phyloP scores from a whole-genome alignment of 139 green algal species.

The Dunaliella sp. region DNA sequence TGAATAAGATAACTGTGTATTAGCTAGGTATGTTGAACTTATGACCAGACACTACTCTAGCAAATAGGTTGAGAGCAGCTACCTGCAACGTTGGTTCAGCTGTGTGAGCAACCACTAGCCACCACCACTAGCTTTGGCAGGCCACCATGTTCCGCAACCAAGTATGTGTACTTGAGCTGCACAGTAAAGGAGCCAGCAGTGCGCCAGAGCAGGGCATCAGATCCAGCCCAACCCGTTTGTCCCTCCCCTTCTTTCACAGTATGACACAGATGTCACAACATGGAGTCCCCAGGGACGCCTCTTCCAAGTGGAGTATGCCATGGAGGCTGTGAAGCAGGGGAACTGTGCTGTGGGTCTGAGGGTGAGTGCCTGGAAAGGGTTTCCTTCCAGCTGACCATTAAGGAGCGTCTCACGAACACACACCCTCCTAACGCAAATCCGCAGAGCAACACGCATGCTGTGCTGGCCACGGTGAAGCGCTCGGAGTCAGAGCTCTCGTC shows the following conservation, averaged over 20 bases:
- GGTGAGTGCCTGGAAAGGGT: constrained; percentile 52
- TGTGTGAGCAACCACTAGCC: too few relatives aligned
- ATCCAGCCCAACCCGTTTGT: background rate
- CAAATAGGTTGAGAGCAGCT: too few relatives aligned
- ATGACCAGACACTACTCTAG: too few relatives aligned
- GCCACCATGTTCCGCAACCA: constrained; percentile 9
- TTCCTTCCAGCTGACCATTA: too few relatives aligned
- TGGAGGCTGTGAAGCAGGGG: constrained; percentile 99
- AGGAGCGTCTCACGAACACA: too few relatives aligned
- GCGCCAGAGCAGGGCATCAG: background rate
- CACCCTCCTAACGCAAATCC: too few relatives aligned
- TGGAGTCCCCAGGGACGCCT: constrained; percentile 94
- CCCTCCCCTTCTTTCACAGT: constrained; percentile 61
- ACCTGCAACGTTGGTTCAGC: too few relatives aligned
- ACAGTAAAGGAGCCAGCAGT: background rate
- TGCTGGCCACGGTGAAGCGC: constrained; percentile 90
- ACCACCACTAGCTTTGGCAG: too few relatives aligned
- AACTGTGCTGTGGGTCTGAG: constrained; percentile 88
- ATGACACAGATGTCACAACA: constrained; percentile 95
- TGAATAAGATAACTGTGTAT: too few relatives aligned
- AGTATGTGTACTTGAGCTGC: background rate
- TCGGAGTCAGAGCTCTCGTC: constrained; percentile 86
- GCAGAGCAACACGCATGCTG: constrained; percentile 84
- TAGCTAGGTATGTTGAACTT: too few relatives aligned
- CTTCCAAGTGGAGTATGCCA: constrained; percentile 97